These are phyloP conservation scores for Eucalyptus albens DNA, from an alignment of 345 rosid genomes.

Conservation along the genomic window DNA sequence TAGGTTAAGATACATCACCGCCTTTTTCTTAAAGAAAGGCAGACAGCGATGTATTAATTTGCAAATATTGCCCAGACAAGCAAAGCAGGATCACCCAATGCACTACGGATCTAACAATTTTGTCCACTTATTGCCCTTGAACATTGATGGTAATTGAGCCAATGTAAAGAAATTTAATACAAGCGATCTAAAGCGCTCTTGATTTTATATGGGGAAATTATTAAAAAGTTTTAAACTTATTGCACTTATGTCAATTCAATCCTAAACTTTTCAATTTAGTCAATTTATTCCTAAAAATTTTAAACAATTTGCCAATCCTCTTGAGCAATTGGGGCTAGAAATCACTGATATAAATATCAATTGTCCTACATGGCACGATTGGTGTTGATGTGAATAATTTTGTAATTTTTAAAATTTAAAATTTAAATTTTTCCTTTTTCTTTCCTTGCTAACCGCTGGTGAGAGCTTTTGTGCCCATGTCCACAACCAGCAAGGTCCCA, in stretches of 20 bases:
- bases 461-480: neutral
- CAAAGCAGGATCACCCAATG: neutral
- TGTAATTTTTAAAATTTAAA: no score
- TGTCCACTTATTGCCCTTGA: neutral
- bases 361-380: no score
- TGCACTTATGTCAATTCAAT: no score
- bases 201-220: neutral
- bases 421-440: no score
- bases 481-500: neutral
- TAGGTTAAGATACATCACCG: neutral
- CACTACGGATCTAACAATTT: neutral
- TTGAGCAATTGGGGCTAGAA: fast-evolving
- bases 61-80: neutral
- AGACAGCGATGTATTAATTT: neutral
- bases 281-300: neutral
- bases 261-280: no score
- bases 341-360: neutral
- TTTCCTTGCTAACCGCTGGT: fast-evolving
- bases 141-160: neutral
- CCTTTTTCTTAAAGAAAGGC: neutral
- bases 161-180: neutral
- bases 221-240: fast-evolving
- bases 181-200: neutral
- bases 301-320: neutral
- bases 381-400: no score